phyloP scores from a whole-genome alignment of 2,329 filamentous ascomycete genomes.

The Trichoderma pleuroti region DNA sequence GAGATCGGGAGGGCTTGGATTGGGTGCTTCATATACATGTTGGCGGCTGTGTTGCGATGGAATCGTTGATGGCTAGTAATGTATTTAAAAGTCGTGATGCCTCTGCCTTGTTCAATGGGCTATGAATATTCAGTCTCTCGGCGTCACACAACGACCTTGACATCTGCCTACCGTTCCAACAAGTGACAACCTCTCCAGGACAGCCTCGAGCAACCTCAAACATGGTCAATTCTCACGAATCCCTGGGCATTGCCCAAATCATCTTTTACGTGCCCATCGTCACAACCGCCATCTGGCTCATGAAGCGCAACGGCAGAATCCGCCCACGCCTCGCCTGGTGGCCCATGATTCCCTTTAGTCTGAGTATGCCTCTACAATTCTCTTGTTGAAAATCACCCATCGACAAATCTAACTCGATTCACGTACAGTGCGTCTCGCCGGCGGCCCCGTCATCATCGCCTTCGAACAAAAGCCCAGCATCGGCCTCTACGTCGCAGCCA shows the following conservation, averaged over 20 bases:
- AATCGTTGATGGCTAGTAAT: background rate
- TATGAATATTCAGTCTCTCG: background rate
- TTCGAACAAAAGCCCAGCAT: conserved; percentile 22
- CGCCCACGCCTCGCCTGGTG: conserved; percentile 30
- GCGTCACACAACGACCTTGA: background rate
- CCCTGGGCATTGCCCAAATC: conserved; percentile 27
- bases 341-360: conserved; percentile 26
- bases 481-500: conserved; percentile 27
- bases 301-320: conserved; percentile 28
- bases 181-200: background rate
- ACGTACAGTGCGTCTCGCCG: conserved; percentile 27
- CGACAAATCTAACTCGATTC: background rate
- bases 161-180: background rate
- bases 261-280: conserved; percentile 29
- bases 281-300: conserved; percentile 25
- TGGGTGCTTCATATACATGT: background rate
- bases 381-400: background rate
- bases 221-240: conserved; percentile 25
- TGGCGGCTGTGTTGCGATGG: background rate
- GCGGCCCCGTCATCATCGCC: conserved; percentile 29
- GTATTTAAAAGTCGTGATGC: background rate
- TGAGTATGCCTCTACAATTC: conserved; percentile 21
- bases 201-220: background rate
- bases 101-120: background rate
- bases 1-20: background rate